Conservation (phyloP, 2,329 filamentous ascomycete genomes). For the Calycina marina region DNA sequence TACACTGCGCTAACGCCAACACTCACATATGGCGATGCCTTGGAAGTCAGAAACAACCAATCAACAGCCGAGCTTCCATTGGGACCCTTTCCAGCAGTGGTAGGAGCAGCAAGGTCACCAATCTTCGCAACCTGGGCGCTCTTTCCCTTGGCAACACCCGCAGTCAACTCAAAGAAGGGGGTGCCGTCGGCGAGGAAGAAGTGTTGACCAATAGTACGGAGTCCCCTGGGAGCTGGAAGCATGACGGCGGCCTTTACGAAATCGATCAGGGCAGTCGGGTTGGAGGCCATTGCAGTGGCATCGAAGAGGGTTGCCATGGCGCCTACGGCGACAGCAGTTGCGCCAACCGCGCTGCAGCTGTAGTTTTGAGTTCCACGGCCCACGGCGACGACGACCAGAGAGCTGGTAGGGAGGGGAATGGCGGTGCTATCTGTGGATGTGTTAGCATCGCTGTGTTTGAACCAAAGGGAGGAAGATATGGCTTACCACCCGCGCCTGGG, state of each 20-base stretch:
- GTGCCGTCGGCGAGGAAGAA: constrained; percentile 17
- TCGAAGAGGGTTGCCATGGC: constrained; percentile 22
- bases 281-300: constrained; percentile 14
- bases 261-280: constrained; percentile 6
- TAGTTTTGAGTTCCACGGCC: constrained; percentile 23
- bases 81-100: constrained; percentile 12
- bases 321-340: constrained; percentile 13
- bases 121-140: constrained; percentile 15
- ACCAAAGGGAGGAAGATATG: no score
- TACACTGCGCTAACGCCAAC: constrained; percentile 15
- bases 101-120: constrained; percentile 13
- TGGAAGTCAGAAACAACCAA: constrained; percentile 19
- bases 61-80: constrained; percentile 17
- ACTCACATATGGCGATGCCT: constrained; percentile 8
- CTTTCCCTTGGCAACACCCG: constrained; percentile 5
- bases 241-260: constrained; percentile 14
- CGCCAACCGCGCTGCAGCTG: constrained; percentile 15
- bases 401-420: constrained; percentile 13
- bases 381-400: constrained; percentile 18
- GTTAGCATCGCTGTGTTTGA: no score
- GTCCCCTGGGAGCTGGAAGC: constrained; percentile 4
- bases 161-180: constrained; percentile 17
- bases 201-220: constrained; percentile 16
- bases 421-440: constrained; percentile 7
- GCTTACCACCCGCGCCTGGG: no score